These are phyloP conservation scores for Erodium trifolium DNA, from an alignment of 441 rosid species.

Conservation along the genomic window DNA sequence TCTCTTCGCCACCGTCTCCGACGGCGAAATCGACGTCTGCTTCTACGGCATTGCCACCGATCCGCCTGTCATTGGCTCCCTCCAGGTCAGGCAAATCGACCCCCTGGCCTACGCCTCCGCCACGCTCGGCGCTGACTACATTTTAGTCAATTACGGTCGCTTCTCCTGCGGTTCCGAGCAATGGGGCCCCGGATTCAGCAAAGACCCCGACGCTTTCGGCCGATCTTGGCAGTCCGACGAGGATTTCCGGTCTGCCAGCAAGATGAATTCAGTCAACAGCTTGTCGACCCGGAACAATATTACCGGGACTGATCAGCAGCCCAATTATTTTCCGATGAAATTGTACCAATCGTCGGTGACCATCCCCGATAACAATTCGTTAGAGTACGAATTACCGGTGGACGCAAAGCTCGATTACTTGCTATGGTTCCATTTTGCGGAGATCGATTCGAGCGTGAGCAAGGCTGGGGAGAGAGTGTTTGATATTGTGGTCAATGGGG, in stretches of 20 bases:
- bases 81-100: slow-evolving; percentile 65
- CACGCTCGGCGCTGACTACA: slow-evolving; percentile 32
- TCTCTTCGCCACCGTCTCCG: slow-evolving; percentile 64
- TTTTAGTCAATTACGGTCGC: slow-evolving; percentile 81
- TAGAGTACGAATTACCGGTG: slow-evolving; percentile 56
- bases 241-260: slow-evolving; percentile 24
- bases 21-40: slow-evolving; percentile 72
- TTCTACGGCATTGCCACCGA: slow-evolving; percentile 95
- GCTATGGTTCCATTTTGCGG: slow-evolving; percentile 93
- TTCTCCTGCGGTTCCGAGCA: slow-evolving; percentile 60
- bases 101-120: slow-evolving; percentile 50
- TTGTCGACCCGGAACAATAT: slow-evolving; percentile 44
- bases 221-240: slow-evolving; percentile 84
- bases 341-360: slow-evolving; percentile 72
- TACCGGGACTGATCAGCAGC: slow-evolving; percentile 41
- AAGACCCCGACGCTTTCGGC: slow-evolving; percentile 66
- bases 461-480: slow-evolving; percentile 65
- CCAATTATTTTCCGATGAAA: slow-evolving; percentile 87
- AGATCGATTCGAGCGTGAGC: slow-evolving; percentile 62
- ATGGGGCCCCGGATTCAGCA: slow-evolving; percentile 94
- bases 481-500: slow-evolving; percentile 57
- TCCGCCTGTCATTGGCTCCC: slow-evolving; percentile 73
- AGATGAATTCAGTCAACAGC: slow-evolving; percentile 19
- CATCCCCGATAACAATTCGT: slow-evolving; percentile 25
- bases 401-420: slow-evolving; percentile 87